Conservation (phyloP, 1,284 basidiomycete genomes). For the Ustilago tritici region DNA sequence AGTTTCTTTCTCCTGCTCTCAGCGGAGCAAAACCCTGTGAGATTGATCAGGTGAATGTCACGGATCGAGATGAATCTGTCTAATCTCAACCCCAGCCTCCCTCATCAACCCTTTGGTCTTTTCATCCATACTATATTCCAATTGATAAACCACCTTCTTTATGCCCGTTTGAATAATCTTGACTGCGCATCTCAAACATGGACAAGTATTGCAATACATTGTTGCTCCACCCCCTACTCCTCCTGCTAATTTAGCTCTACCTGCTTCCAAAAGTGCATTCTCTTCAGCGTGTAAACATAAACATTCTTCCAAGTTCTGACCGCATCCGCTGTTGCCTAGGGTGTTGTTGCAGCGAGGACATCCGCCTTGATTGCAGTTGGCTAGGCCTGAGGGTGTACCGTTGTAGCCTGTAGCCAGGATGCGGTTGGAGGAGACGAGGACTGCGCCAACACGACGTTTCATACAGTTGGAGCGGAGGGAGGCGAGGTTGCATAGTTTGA, state of each 20-base stretch:
- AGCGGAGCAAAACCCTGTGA: background rate
- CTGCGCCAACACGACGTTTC: conserved; percentile 95
- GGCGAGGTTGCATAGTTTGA: conserved; percentile 66
- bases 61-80: conserved; percentile 56
- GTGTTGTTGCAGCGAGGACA: conserved; percentile 66
- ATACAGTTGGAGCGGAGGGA: conserved; percentile 73
- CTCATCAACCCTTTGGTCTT: conserved; percentile 68
- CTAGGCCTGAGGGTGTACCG: conserved; percentile 89
- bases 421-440: conserved; percentile 83
- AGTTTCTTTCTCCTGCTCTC: too few species aligned
- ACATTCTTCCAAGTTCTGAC: conserved; percentile 81
- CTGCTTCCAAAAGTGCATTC: conserved; percentile 93
- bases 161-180: conserved; percentile 98
- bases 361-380: conserved; percentile 69
- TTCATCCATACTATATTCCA: conserved; percentile 80
- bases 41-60: background rate
- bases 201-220: conserved; percentile 92
- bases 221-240: conserved; percentile 75
- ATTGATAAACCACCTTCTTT: conserved; percentile 91
- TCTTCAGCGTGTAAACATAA: conserved; percentile 98
- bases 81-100: conserved; percentile 69
- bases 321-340: conserved; percentile 65
- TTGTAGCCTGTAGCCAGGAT: conserved; percentile 99
- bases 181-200: conserved; percentile 92
- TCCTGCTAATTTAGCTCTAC: conserved; percentile 73